Conservation (phyloP, 2,329 filamentous ascomycete species). For the Ophiocordyceps camponoti-floridani region DNA sequence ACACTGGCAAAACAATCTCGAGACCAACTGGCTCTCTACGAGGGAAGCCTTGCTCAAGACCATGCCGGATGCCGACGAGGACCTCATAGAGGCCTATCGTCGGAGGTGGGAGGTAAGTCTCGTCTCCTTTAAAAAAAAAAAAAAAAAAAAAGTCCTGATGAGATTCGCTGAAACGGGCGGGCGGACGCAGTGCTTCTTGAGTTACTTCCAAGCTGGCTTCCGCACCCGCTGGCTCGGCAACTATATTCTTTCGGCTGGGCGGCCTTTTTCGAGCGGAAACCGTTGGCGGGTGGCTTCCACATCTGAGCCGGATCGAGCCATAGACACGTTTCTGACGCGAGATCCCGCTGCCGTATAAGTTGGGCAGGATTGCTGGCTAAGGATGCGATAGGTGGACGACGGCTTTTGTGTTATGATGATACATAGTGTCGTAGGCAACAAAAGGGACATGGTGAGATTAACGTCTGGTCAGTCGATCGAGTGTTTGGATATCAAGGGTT, state of each 20-base stretch:
- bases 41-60: conserved; percentile 34
- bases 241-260: neutral
- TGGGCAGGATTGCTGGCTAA: too few relatives aligned
- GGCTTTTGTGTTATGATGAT: too few relatives aligned
- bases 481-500: too few relatives aligned
- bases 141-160: too few relatives aligned
- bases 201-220: neutral
- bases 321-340: too few relatives aligned
- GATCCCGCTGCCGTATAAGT: too few relatives aligned
- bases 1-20: conserved; percentile 49
- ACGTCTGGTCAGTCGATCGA: too few relatives aligned
- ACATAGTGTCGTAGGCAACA: too few relatives aligned
- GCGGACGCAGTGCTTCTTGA: neutral
- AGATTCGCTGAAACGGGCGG: neutral
- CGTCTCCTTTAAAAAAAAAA: too few relatives aligned
- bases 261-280: neutral
- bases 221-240: neutral
- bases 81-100: conserved; percentile 46
- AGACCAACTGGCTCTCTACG: conserved; percentile 11
- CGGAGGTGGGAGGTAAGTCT: conserved; percentile 55
- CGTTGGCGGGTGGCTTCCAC: neutral
- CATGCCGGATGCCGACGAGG: conserved; percentile 39
- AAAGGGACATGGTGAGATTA: too few relatives aligned
- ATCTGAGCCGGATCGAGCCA: neutral
- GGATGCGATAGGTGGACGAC: too few relatives aligned